Conservation (phyloP, 202 grass and related monocot species). For the Schoenoplectus tabernaemontani region DNA sequence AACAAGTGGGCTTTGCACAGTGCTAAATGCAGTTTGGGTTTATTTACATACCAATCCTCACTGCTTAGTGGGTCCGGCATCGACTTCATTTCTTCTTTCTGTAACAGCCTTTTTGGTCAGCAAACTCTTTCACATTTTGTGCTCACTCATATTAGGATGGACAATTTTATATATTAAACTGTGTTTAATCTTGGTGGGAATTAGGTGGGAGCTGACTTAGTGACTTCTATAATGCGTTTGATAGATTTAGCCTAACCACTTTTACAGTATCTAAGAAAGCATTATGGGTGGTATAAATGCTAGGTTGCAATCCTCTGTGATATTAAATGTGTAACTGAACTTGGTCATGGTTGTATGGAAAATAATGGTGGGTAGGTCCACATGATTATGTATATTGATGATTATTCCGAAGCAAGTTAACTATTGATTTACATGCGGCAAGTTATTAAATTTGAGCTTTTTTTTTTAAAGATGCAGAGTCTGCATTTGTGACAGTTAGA, state of each 20-base stretch:
- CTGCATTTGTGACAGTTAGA: neutral
- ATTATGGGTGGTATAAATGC: neutral
- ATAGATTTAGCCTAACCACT: slow-evolving; percentile 18
- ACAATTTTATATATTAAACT: neutral
- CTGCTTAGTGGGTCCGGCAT: neutral
- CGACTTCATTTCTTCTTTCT: neutral
- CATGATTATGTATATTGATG: neutral
- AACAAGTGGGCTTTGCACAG: neutral
- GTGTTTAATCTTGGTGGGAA: neutral
- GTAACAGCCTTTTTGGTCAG: neutral
- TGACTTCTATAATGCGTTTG: neutral
- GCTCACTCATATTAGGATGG: neutral
- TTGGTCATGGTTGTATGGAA: neutral
- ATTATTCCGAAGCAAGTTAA: neutral
- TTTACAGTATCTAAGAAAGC: neutral
- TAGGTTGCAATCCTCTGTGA: neutral
- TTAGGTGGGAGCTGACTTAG: neutral
- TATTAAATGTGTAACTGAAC: neutral
- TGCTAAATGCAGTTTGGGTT: neutral
- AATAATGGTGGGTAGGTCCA: neutral
- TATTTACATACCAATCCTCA: neutral
- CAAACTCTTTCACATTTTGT: neutral
- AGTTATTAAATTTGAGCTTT: neutral
- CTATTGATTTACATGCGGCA: neutral
- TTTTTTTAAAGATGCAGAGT: neutral